A percentile compares a stretch with the other conserved stretches of the same genome.
Conservation (phyloP, 1,284 basidiomycete species). For the Cryptococcus amylolentus region DNA sequence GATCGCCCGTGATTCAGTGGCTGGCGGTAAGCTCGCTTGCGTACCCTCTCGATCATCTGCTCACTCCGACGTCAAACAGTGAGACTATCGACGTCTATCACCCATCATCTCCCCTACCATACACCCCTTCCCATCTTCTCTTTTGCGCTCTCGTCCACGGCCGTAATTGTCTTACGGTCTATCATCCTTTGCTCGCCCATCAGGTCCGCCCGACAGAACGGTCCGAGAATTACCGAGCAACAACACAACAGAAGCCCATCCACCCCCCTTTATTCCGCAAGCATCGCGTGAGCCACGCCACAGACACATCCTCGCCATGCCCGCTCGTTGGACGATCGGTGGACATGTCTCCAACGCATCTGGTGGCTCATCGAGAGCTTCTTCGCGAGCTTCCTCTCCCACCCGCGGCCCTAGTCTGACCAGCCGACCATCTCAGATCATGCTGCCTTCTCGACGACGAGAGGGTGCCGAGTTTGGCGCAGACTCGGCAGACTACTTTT, state of each 20-base stretch:
- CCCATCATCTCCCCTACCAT: no score
- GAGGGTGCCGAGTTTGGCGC: slow-evolving; percentile 10
- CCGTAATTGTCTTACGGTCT: no score
- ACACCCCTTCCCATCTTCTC: no score
- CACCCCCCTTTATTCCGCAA: neutral
- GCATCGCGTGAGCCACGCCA: neutral
- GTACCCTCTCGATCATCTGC: no score
- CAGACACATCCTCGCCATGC: slow-evolving; percentile 7
- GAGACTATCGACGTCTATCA: no score
- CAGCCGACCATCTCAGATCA: slow-evolving; percentile 14
- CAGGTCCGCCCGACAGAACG: neutral
- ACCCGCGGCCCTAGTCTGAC: slow-evolving; percentile 16
- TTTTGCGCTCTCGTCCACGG: no score
- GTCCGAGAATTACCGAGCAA: neutral
- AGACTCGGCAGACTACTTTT: slow-evolving; percentile 25
- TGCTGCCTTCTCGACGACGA: slow-evolving; percentile 6
- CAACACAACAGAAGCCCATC: no score
- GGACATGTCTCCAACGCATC: slow-evolving; percentile 7
- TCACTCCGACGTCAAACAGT: no score
- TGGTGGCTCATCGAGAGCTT: slow-evolving; percentile 20
- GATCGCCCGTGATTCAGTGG: no score
- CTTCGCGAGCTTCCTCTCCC: slow-evolving; percentile 28
- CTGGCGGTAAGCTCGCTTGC: no score
- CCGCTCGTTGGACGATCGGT: slow-evolving; percentile 9
- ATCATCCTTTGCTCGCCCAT: no score